A percentile compares a stretch with the other conserved stretches of the same genome.
Evolutionary conservation across 2,329 filamentous ascomycete genomes (phyloP).

Genomic region (Colletotrichum incanum): DNA sequence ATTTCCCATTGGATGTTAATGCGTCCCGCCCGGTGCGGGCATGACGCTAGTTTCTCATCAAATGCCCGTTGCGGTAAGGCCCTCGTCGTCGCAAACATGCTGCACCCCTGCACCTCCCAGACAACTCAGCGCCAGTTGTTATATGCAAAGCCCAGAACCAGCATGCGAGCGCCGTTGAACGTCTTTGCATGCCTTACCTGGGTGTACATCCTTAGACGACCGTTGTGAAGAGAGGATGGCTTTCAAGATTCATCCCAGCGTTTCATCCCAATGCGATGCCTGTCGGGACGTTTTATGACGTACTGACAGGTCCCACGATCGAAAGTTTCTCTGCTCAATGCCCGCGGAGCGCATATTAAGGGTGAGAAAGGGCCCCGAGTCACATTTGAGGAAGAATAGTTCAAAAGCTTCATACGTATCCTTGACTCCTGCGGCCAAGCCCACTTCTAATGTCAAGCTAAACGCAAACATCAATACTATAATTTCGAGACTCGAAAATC

Average conservation of each 20-base stretch:
- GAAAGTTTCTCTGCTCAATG: constrained; percentile 23
- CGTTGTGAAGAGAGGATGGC: not conserved
- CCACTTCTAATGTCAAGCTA: not conserved
- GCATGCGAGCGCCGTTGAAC: constrained; percentile 4
- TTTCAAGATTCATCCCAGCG: constrained; percentile 40
- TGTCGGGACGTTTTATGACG: constrained; percentile 34
- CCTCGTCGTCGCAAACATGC: constrained; percentile 17
- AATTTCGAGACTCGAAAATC: not conserved
- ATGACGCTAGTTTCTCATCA: constrained; percentile 41
- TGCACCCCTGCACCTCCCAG: constrained; percentile 29
- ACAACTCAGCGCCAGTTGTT: constrained; percentile 11
- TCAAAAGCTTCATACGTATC: not conserved
- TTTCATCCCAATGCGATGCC: constrained; percentile 36
- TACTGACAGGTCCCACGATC: constrained; percentile 39
- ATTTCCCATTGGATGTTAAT: constrained; percentile 13
- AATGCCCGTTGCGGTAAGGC: constrained; percentile 42
- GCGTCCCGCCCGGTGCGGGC: constrained; percentile 28
- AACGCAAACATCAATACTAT: not conserved
- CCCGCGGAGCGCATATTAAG: constrained; percentile 37
- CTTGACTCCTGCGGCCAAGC: not conserved
- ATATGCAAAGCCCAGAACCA: constrained; percentile 3
- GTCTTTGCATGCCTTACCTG: not conserved
- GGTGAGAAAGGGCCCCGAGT: constrained; percentile 12
- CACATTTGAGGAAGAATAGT: not conserved
- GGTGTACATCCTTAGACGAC: constrained; percentile 7